phyloP scores from a whole-genome alignment of 129 eudicot genomes.

The Tagetes patula region DNA sequence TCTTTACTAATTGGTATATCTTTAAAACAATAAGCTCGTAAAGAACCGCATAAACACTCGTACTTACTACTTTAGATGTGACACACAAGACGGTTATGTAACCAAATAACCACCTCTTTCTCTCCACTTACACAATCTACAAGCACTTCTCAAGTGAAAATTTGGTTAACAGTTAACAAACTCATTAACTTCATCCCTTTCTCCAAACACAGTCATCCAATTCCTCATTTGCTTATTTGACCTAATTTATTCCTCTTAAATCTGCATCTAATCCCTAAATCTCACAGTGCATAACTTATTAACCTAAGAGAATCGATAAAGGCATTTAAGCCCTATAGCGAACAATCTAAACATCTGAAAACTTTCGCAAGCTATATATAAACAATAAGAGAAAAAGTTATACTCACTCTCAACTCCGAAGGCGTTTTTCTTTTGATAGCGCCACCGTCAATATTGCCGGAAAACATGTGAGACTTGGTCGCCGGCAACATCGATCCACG shows the following conservation, averaged over 20 bases:
- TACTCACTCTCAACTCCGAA: slow-evolving; percentile 68
- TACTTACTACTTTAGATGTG: background rate
- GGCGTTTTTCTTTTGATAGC: slow-evolving; percentile 73
- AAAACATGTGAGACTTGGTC: slow-evolving; percentile 37
- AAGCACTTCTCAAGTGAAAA: too few relatives aligned
- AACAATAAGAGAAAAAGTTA: background rate
- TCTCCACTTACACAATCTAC: too few relatives aligned
- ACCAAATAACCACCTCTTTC: background rate
- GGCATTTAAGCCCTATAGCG: background rate
- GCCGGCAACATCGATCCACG: slow-evolving; percentile 42
- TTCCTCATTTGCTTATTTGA: slow-evolving; percentile 2
- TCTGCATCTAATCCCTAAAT: background rate
- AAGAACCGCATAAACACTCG: background rate
- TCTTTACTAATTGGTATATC: background rate
- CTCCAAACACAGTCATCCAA: background rate
- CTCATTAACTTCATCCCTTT: too few relatives aligned
- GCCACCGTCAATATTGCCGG: slow-evolving; percentile 30
- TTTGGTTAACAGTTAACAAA: too few relatives aligned
- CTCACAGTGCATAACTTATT: background rate
- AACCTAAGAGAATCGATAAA: background rate
- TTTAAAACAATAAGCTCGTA: too few relatives aligned
- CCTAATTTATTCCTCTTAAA: background rate
- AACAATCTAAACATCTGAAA: background rate
- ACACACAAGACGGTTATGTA: background rate
- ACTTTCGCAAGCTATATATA: background rate